Base-by-base conservation (phyloP, 148 eudicot species). In the Diospyros kaki region DNA sequence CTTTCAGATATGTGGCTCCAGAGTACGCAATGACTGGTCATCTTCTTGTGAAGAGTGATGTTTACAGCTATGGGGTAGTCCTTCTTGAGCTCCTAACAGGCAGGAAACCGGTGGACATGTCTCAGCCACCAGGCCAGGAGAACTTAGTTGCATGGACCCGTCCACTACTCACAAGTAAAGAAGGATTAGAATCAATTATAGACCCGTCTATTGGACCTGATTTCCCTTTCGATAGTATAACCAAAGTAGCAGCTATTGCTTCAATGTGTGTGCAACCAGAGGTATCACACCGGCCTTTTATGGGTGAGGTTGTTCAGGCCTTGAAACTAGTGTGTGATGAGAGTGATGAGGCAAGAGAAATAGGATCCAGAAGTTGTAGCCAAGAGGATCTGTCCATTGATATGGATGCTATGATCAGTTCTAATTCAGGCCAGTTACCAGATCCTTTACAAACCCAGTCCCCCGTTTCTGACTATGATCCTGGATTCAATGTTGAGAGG, bases 21-120 rank as follows among this genome's bases (percentile, higher is more conserved):
- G 98, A 94, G 82, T 94, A 94, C 73, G 98, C 98, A 18, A 94
- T 94, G 98, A 94, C 98, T 1, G 97, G 98, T 58, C 98, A 92
- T 81, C 97, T 94, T 75, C 97, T 94, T 4, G 98, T 92, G 54
- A 94, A 94, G 82, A 94, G 98, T 56, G 98, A 94, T 63, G 98
- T 94, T 39, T 94, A 94, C 71, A 94, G 98, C 80, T 94, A 92
- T 64, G 98, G 98, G 45, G 98, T 94, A 42, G 97, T 94, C 79
- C 94, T 94, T 52, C 97, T 94, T 3, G 98, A 94, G 89, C 98
- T 94, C 53, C 76, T 94, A 71, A 92, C 98, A 0, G 97, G 97
- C 59, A 89, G 89, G 71, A 92, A 90, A 81, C 98, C 98, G 0
- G 92, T 94, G 41, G 98, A 94, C 82, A 92, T 94, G 98, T 90